Conservation (phyloP, 441 rosid genomes). For the Lepidium campestre region DNA sequence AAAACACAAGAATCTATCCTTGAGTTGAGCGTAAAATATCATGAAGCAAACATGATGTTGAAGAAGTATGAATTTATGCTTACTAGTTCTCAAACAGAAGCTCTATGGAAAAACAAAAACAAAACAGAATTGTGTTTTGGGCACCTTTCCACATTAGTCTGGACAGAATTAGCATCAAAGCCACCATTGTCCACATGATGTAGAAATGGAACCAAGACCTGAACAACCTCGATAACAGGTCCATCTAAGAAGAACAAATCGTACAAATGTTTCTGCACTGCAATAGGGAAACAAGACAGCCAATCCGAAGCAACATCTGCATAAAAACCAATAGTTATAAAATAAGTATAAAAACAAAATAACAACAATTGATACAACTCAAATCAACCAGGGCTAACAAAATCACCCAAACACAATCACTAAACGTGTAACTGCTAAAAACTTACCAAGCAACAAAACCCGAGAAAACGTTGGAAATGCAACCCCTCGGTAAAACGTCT, state of each 20-base stretch:
- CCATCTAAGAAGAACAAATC: conserved; percentile 80
- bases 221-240: conserved; percentile 65
- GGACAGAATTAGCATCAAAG: conserved; percentile 45
- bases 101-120: not conserved
- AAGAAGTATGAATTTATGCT: not conserved
- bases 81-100: not conserved
- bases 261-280: conserved; percentile 64
- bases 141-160: conserved; percentile 75
- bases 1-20: not conserved
- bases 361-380: not conserved
- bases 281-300: conserved; percentile 83
- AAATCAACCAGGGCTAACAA: not conserved
- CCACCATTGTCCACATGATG: conserved; percentile 33
- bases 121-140: not conserved
- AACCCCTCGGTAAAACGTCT: conserved; percentile 60
- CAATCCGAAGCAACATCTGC: conserved; percentile 90
- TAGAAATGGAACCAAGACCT: conserved; percentile 68
- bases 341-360: not conserved
- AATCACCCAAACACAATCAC: not conserved
- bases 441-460: conserved; percentile 62
- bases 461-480: conserved; percentile 70
- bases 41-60: not conserved
- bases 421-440: not conserved
- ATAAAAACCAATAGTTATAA: conserved; percentile 11
- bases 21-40: not conserved